phyloP scores from a whole-genome alignment of 1,139 yeast genomes.

The Blastobotrys apis region DNA sequence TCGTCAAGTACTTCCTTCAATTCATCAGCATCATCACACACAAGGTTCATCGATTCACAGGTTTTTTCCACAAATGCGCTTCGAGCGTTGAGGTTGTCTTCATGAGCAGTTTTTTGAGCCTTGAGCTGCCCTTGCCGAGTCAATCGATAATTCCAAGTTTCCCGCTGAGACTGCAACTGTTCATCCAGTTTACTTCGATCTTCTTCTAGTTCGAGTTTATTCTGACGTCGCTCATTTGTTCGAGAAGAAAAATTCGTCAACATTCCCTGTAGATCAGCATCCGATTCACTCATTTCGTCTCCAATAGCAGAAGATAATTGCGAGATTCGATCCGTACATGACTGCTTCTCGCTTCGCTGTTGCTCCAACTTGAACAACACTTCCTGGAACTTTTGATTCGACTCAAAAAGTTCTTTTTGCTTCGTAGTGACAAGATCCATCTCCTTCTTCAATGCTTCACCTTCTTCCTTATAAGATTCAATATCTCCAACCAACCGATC shows the following conservation, averaged over 20 bases:
- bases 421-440: constrained; percentile 53
- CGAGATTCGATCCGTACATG: constrained; percentile 45
- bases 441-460: constrained; percentile 46
- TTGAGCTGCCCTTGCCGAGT: constrained; percentile 56
- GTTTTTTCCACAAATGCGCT: constrained; percentile 9
- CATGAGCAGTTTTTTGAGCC: constrained; percentile 43
- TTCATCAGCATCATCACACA: constrained; percentile 7
- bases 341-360: constrained; percentile 44
- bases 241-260: constrained; percentile 52
- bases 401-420: constrained; percentile 61
- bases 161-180: constrained; percentile 34
- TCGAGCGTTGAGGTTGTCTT: constrained; percentile 4
- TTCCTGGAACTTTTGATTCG: constrained; percentile 79
- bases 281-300: constrained; percentile 42
- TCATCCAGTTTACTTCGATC: constrained; percentile 14
- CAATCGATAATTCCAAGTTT: constrained; percentile 41
- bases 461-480: constrained; percentile 46
- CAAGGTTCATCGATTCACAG: not conserved
- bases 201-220: constrained; percentile 14
- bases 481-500: constrained; percentile 44
- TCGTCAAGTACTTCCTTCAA: constrained; percentile 16
- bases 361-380: constrained; percentile 62
- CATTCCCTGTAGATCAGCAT: constrained; percentile 47
- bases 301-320: constrained; percentile 47
- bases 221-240: constrained; percentile 39